phyloP scores from a whole-genome alignment of 2,329 filamentous ascomycete genomes.

The Colletotrichum viniferum region DNA sequence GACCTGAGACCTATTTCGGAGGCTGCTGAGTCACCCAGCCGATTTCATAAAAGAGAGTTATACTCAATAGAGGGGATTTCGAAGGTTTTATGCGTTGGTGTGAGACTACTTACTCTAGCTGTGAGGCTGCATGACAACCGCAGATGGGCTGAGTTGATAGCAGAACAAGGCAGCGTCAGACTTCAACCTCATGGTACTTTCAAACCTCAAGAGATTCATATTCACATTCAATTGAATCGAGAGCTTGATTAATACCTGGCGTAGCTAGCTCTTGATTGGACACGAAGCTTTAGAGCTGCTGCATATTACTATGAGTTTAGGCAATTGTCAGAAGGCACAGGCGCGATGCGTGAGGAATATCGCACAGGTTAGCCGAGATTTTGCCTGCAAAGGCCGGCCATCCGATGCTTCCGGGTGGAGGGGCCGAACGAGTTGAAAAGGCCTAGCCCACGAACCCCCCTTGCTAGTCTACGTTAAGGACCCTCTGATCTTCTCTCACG shows the following conservation, averaged over 20 bases:
- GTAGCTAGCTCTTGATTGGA: neutral
- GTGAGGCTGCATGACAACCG: neutral
- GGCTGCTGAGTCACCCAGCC: neutral
- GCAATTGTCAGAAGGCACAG: neutral
- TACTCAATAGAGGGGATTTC: accelerated
- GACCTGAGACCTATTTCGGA: neutral
- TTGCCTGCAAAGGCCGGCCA: neutral
- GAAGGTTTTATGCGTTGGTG: neutral
- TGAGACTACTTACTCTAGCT: neutral
- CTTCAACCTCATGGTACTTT: neutral
- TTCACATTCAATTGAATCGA: neutral
- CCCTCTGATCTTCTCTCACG: neutral
- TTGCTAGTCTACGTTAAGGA: neutral
- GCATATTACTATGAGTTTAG: neutral
- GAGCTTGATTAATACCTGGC: neutral
- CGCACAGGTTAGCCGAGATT: neutral
- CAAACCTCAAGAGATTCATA: neutral
- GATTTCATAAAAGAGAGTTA: neutral
- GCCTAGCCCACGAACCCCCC: neutral
- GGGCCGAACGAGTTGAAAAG: neutral
- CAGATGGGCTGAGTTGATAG: neutral
- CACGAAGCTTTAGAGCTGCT: neutral
- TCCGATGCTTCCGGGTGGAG: neutral
- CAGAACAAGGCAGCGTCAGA: neutral
- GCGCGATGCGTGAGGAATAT: neutral